Evolutionary conservation across 2,329 filamentous ascomycete genomes (phyloP), one percentile per base, ranked within the genome.

Genomic region (Cyanodermella asteris): DNA sequence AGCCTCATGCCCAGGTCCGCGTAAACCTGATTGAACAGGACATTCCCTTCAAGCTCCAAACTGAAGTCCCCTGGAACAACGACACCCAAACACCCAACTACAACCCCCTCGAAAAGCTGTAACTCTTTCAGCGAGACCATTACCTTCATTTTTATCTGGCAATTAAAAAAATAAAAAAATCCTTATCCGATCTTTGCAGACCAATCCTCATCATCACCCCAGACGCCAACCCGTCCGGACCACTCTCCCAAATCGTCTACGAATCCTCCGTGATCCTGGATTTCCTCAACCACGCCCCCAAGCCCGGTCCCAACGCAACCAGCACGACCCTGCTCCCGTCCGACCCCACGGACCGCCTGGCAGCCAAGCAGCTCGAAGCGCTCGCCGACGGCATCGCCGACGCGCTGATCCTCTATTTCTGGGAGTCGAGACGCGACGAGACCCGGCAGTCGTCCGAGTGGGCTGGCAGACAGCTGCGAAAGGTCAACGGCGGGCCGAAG

Each of bases 21-120:
- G 51, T 53, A 17, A 41, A 41, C 4, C 40, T 52, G 5, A 28
- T 33, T 19, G 43, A 53, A 13, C 53, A 53, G 34, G 23, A 26
- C 28, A 44, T 55, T 13, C 45, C 49, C 3, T 53, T 53, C 39
- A 34, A 28, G 1, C 39, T 54, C 16, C 37, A 47, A 22, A 52
- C 46, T 18, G 50, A 53, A 38, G 49, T 55, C 2, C 50, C 48
- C 1, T 53, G 50, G 49, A 41, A 53, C 35, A 36, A 33, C 11
- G 42, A 42, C 4, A 53, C 49, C 1, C 26, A 44, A 23, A 52
- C 45, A 8, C 45, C 47, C n/a, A n/a, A n/a, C n/a, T n/a, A n/a
- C n/a, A n/a, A n/a, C n/a, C n/a, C n/a, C n/a, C n/a, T n/a, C n/a
- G n/a, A n/a, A n/a, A n/a, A n/a, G n/a, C n/a, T n/a, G n/a, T n/a